Evolutionary conservation across 176 grass and related monocot genomes (phyloP), one percentile per base, ranked within the genome.

Genomic region (Echinochloa phyllopogon): DNA sequence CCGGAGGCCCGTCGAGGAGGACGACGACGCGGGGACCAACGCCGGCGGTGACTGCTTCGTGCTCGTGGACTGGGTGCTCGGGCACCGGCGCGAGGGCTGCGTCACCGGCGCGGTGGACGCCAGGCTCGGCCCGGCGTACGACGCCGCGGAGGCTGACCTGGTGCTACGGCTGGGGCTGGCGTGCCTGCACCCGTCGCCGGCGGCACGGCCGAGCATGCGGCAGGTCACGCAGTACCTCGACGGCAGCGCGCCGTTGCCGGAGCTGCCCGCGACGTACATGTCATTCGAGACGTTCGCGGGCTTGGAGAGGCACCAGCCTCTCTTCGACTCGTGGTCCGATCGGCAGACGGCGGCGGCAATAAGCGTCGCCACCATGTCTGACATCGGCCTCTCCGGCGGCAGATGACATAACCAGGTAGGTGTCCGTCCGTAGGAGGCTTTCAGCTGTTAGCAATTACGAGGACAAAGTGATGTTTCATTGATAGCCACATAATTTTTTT

Each of bases 161-260:
- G 68, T 87, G 72, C 74, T 85, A 45, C 73, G 8, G 43, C 25
- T 90, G 48, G 91, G 77, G 65, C 73, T 90, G 67, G 84, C 47
- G 61, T 93, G 82, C 61, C 61, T 88, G 21, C 88, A 85, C n/a
- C 86, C 88, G 45, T 86, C 85, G 52, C 83, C 83, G 13, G 62
- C 68, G 27, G 82, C 64, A 2, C 42, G 82, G 27, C 82, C 86
- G 64, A 88, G 43, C 70, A 88, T 91, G 70, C 64, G 82, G 16
- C 76, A 77, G 69, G 55, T 91, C 45, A 77, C 21, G 56, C 81
- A 85, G 81, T 88, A 76, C 82, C 77, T 88, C 56, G 70, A 82
- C 47, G 77, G 86, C 37, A 84, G 78, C 38, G 45, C 55, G 47
- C 8, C 10, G 55, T 38, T 91, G 55, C 82, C 82, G 3, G 82